Conservation (phyloP, 179 eudicot species). For the Nepenthes alata region DNA sequence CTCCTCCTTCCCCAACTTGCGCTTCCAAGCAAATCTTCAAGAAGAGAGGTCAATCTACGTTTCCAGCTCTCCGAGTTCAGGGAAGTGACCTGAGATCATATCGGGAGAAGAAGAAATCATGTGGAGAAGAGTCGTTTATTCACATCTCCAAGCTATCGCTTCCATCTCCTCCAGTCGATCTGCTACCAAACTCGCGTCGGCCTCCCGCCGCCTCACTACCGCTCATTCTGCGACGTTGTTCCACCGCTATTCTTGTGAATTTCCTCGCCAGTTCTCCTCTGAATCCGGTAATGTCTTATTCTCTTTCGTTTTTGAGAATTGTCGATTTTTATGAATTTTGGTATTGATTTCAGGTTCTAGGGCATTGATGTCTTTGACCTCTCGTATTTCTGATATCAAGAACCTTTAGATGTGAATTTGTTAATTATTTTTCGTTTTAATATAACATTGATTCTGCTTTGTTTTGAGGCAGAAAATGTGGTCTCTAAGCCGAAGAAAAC, state of each 20-base stretch:
- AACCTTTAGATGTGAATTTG: neutral
- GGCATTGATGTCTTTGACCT: neutral
- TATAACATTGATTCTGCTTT: neutral
- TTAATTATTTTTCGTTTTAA: neutral
- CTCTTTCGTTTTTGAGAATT: neutral
- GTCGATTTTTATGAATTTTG: neutral
- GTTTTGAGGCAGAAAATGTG: constrained; percentile 15
- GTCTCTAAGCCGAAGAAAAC: constrained; percentile 5
- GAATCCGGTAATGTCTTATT: constrained; percentile 18
- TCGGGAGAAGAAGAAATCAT: constrained; percentile 7
- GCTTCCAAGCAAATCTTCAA: no score
- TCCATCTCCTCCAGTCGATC: constrained; percentile 11
- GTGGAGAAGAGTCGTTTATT: constrained; percentile 33
- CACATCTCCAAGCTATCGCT: constrained; percentile 21
- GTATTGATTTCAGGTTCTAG: no score
- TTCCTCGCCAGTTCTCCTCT: constrained; percentile 22
- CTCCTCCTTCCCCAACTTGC: no score
- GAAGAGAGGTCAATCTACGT: neutral
- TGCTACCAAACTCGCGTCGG: constrained; percentile 2
- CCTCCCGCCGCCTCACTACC: neutral
- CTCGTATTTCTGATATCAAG: neutral
- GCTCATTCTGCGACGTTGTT: constrained; percentile 9
- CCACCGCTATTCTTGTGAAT: constrained; percentile 5
- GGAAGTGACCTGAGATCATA: constrained; percentile 25
- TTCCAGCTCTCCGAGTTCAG: neutral